Base-by-base conservation (phyloP, 768 basidiomycete genomes). In the Suillus tomentosus region DNA sequence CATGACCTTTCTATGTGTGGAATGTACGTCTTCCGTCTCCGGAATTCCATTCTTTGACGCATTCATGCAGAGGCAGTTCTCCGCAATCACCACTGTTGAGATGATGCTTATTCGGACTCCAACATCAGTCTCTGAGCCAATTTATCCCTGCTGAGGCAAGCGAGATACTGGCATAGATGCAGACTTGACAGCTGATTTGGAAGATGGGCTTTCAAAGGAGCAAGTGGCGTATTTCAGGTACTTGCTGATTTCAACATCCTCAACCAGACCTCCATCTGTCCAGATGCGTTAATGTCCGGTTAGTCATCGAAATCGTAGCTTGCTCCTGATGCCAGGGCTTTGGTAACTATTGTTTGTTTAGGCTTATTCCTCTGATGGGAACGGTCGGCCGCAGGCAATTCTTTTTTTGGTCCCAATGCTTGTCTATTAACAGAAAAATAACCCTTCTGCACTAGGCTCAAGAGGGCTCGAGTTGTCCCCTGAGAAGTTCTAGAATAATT, bases 241-340 rank as follows among this genome's bases (percentile, higher is more conserved):
- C 39, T 57, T 56, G 55, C 14, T 40, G 22, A 57, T 57, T 58
- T 42, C 9, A 24, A 27, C 39, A 57, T 39, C 36, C 24, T 22
- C n/a, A 37, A 37, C 36, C n/a, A 31, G 31, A 31, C 31, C 31
- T 31, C 31, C 53, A 54, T 54, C 53, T 54, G 10, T 53, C 47
- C 31, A 64, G 74, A 68, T 70, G 72, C 68, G 76, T 75, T 76
- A 70, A 77, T 65, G 51, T 47, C 50, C 67, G 65, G 51, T 65
- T 34, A 19, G 67, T 65, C 61, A 66, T 65, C 67, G 65, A 71
- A 60, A 62, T 62, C 50, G 51, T 56, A 45, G 62, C 36, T 60
- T 65, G 61, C 66, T 68, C 64, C 14, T 55, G 43, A 45, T 45
- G 62, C 69, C 58, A 62, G 62, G 31, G 17, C 24, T 66, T 56